These are phyloP conservation scores for Sporothrix pseudoabietina DNA, from an alignment of 2,329 filamentous ascomycete genomes.

Conservation along the genomic window DNA sequence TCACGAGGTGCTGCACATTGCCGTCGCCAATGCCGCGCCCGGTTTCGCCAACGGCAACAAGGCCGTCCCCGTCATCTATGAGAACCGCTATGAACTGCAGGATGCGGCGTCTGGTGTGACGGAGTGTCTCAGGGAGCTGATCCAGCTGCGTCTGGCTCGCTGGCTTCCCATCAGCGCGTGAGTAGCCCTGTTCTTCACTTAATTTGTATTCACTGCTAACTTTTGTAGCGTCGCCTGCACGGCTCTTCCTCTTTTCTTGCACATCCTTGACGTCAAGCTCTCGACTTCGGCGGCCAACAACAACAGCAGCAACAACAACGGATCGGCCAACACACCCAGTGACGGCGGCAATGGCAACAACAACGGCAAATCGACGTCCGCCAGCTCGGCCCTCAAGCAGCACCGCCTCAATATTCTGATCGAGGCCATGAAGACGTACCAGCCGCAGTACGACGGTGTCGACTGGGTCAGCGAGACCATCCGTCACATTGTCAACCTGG, in stretches of 20 bases:
- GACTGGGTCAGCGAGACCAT: slow-evolving; percentile 35
- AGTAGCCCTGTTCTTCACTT: not conserved
- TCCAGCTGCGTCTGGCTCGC: slow-evolving; percentile 34
- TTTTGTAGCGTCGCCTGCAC: slow-evolving; percentile 31
- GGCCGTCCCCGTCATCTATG: slow-evolving; percentile 26
- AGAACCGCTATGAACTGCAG: slow-evolving; percentile 34
- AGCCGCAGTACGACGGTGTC: slow-evolving; percentile 35
- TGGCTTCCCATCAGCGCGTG: slow-evolving; percentile 35
- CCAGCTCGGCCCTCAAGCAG: slow-evolving; percentile 46
- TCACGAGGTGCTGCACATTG: slow-evolving; percentile 41
- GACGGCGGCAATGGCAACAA: not conserved
- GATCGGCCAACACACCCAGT: not conserved
- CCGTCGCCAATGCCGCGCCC: slow-evolving; percentile 45
- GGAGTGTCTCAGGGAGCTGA: slow-evolving; percentile 34
- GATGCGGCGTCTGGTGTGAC: slow-evolving; percentile 33
- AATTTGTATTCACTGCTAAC: not conserved
- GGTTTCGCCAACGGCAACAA: slow-evolving; percentile 31
- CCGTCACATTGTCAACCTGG: slow-evolving; percentile 34
- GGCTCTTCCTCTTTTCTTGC: slow-evolving; percentile 34
- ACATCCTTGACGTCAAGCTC: slow-evolving; percentile 35
- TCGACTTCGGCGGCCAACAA: slow-evolving; percentile 12
- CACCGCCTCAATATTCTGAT: slow-evolving; percentile 41
- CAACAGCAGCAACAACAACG: not conserved
- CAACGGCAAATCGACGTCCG: not conserved
- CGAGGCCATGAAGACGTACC: slow-evolving; percentile 36